Conservation (phyloP, 805 yeast genomes). For the Pichia heedii region DNA sequence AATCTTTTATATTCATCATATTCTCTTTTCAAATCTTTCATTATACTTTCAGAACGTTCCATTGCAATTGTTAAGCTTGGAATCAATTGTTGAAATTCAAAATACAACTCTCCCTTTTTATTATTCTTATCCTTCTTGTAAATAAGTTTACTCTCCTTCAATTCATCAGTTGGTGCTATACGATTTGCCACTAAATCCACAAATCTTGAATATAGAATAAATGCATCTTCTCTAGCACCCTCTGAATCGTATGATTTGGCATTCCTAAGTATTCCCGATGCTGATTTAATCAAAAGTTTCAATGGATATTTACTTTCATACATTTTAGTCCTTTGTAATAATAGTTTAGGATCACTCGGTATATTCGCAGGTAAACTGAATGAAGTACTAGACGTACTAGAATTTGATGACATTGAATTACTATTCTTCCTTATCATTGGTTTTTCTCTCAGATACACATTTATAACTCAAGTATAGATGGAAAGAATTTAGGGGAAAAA, state of each 20-base stretch:
- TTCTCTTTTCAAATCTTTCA: conserved; percentile 18
- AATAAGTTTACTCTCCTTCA: conserved; percentile 21
- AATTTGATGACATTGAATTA: conserved; percentile 5
- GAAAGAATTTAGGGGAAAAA: not conserved
- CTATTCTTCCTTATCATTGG: not conserved
- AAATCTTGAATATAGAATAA: conserved; percentile 46
- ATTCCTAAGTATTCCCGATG: conserved; percentile 36
- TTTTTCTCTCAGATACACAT: not conserved
- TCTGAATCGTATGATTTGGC: conserved; percentile 38
- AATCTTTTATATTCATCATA: conserved; percentile 18
- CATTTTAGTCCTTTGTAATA: conserved; percentile 38
- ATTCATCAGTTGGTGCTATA: conserved; percentile 38
- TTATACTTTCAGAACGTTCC: conserved; percentile 25
- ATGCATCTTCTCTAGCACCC: conserved; percentile 40
- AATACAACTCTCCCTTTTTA: conserved; percentile 19
- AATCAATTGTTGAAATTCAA: conserved; percentile 19
- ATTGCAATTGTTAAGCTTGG: conserved; percentile 20
- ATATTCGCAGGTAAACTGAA: conserved; percentile 11
- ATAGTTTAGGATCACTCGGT: conserved; percentile 26
- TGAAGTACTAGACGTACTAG: conserved; percentile 12
- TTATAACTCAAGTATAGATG: not conserved
- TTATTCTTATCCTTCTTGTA: conserved; percentile 16
- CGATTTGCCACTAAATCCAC: conserved; percentile 46
- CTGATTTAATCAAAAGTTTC: conserved; percentile 47
- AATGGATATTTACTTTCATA: conserved; percentile 44